A percentile compares a stretch with the other conserved stretches of the same genome.
Evolutionary conservation across 106 monocot genomes (phyloP).

Genomic region (Triglochin maritima): DNA sequence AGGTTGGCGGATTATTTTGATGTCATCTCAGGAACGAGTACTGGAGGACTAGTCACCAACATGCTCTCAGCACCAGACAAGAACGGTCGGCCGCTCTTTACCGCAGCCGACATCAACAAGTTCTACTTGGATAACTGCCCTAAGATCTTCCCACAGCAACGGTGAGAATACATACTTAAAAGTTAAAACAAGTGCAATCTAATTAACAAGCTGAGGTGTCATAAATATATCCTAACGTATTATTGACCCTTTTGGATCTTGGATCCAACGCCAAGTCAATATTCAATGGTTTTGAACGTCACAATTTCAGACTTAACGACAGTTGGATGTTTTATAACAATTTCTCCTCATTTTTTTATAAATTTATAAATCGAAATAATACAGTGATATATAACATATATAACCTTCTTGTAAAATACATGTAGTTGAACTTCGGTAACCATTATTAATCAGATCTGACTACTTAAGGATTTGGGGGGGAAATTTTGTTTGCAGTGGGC

Average conservation of each 20-base stretch:
- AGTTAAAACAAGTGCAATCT: neutral
- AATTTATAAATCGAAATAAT: too few relatives aligned
- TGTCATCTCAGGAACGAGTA: conserved; percentile 11
- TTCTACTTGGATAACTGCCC: conserved; percentile 13
- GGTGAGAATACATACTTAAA: conserved; percentile 2
- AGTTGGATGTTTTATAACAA: too few relatives aligned
- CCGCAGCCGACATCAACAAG: conserved; percentile 1
- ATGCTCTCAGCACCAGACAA: conserved; percentile 7
- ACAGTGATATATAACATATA: too few relatives aligned
- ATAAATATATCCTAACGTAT: neutral
- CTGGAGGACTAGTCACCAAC: conserved; percentile 12
- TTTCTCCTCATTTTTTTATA: too few relatives aligned
- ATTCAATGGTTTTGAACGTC: too few relatives aligned
- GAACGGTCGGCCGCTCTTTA: conserved; percentile 1
- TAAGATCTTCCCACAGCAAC: conserved; percentile 9
- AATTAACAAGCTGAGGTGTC: neutral
- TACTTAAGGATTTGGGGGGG: too few relatives aligned
- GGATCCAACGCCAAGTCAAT: too few relatives aligned
- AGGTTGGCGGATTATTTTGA: conserved; percentile 20
- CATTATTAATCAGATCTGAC: too few relatives aligned
- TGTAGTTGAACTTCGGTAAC: too few relatives aligned
- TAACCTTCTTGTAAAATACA: too few relatives aligned
- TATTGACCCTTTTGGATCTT: neutral
- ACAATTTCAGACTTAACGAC: too few relatives aligned
- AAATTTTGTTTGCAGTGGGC: neutral